phyloP scores from a whole-genome alignment of 176 grass and related monocot species.

The Poa annua region DNA sequence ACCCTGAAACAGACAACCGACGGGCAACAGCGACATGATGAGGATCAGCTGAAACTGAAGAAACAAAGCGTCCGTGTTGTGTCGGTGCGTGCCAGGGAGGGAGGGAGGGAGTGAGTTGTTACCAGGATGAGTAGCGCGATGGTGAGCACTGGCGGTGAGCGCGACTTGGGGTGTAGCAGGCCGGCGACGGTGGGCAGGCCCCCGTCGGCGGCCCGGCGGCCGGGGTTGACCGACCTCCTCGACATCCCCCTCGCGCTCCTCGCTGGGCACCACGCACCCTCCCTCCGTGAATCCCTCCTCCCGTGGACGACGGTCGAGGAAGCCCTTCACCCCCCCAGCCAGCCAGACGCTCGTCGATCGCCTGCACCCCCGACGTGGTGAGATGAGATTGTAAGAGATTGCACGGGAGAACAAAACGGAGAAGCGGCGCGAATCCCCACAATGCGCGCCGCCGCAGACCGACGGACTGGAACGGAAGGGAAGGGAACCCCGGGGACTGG shows the following conservation, averaged over 20 bases:
- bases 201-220: conserved; percentile 64
- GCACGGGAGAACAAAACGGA: too few relatives aligned
- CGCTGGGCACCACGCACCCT: background rate
- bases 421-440: too few relatives aligned
- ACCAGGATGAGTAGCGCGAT: conserved; percentile 76
- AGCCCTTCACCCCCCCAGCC: background rate
- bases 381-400: too few relatives aligned
- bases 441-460: too few relatives aligned
- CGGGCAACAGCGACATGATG: background rate
- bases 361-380: conserved; percentile 4
- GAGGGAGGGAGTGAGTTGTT: too few relatives aligned
- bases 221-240: conserved; percentile 79
- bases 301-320: background rate
- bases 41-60: background rate
- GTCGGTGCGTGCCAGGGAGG: too few relatives aligned
- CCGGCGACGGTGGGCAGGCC: conserved; percentile 57
- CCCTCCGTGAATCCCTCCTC: too few relatives aligned
- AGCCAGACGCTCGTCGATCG: background rate
- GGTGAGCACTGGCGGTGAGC: conserved; percentile 75
- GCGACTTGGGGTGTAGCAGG: conserved; percentile 74
- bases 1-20: conserved; percentile 51
- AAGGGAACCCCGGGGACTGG: too few relatives aligned
- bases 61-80: too few relatives aligned
- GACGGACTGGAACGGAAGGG: too few relatives aligned
- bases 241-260: conserved; percentile 52